Base-by-base conservation (phyloP, 176 grass and related monocot species). In the Phragmites australis region DNA sequence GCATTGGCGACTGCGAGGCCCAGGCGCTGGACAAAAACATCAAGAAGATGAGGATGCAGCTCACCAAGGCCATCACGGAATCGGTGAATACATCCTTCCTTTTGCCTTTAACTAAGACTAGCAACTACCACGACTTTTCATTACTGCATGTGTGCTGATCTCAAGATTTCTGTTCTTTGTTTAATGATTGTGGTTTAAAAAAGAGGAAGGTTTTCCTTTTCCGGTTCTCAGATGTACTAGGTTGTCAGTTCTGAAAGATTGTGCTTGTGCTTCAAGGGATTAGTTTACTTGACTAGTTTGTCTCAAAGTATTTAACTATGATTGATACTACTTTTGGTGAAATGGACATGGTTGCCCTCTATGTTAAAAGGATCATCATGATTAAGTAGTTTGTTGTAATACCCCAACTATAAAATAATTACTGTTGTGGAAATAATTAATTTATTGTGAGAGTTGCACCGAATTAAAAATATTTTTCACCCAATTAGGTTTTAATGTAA, bases 21-120 rank as follows among this genome's bases (percentile, higher is more conserved):
- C 64, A 26, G 12, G 49, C 26, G 1, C 26, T 92, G 44, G 72
- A 92, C 43, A 48, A 49, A 40, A 92, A 83, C 59, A 19, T 92
- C 51, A 86, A 57, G 43, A 69, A 44, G 42, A 30, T 70, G 9
- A 80, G 22, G 64, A 69, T 70, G 65, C 61, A 76, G 45, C 45
- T 83, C 18, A 30, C 61, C 46, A 43, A 83, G 52, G 21, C 77
- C 25, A 54, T 87, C 56, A 41, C 18, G 21, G 61, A 83, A 79
- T 65, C 47, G 57, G 66, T 86, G 60, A 30, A 25, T 16, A 27
- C 45, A 48, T 0, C 43, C 29, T 31, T 5, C 34, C n/a, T n/a
- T n/a, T 21, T 48, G 4, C 46, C 59, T 29, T 39, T 51, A 32
- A 51, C 48, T 9, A 21, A 44, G n/a, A n/a, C n/a, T n/a, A n/a